Base-by-base conservation (phyloP, 139 green algal genomes). In the Medakamo hakoo region DNA sequence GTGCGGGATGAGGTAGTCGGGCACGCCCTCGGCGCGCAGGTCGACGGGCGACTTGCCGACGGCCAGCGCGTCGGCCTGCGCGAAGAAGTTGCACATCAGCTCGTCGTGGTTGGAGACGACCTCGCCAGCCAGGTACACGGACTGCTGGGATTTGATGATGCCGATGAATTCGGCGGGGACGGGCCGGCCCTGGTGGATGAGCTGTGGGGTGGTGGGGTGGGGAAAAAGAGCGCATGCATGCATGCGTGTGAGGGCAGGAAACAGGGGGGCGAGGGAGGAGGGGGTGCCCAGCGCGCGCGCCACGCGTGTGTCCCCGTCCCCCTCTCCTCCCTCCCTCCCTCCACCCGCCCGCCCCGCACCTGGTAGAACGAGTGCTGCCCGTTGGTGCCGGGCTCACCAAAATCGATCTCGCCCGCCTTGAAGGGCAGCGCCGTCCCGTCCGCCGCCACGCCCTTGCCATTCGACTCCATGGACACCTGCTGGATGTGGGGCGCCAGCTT, bases 81-180 rank as follows among this genome's bases (percentile, higher is more conserved):
- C 93, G 70, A 99, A 99, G 81, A 98, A 99, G 84, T 99, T 99
- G 88, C 85, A 96, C 89, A 99, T 98, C 28, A 99, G 82, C 85
- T 99, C 93, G 65, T 98, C 93, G 73, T 99, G 93, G 80, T 95
- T 97, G 70, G 79, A 91, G 30, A 97, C 91, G 55, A 95, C 91
- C 78, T 99, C 93, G 27, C 85, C 88, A 74, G 83, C 83, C 29
- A 93, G 73, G 76, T 86, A 90, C 59, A 91, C 84, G 49, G 77
- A 82, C 77, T 96, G 90, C 82, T 99, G 93, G 67, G 72, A 87
- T 74, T 88, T 86, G 56, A 95, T 82, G 26, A 95, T 85, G 57
- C 91, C 93, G 57, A 99, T 96, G 79, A 99, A 99, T 68, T 99
- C 93, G 64, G 85, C 94, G 40, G 93, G 93, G 20, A 98, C 68